Percentiles rank a stretch among this genome's conserved stretches.
Conservation (phyloP, 306 rosid genomes). For the Morella rubra region DNA sequence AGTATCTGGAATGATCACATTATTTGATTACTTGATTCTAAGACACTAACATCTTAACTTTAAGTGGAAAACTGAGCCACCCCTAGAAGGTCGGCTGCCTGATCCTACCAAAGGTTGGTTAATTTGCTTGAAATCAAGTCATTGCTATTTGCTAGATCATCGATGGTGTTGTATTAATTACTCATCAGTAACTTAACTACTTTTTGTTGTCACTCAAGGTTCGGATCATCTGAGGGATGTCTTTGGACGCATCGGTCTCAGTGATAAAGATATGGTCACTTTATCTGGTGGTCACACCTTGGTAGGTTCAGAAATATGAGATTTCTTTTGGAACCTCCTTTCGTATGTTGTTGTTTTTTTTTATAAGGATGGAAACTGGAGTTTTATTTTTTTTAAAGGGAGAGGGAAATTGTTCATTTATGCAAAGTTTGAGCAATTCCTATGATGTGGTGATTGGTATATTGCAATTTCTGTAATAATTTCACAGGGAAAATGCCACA, state of each 20-base stretch:
- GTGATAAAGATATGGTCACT: constrained; percentile 62
- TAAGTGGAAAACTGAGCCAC: constrained; percentile 56
- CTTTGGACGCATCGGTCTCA: constrained; percentile 63
- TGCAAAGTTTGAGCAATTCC: background rate
- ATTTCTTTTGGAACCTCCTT: background rate
- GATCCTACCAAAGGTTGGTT: constrained; percentile 50
- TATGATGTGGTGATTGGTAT: too few relatives aligned
- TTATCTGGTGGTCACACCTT: constrained; percentile 71
- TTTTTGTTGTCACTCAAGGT: constrained; percentile 27
- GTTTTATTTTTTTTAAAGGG: too few relatives aligned
- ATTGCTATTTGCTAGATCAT: too few relatives aligned
- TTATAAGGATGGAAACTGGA: background rate
- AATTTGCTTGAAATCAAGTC: background rate
- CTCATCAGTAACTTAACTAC: background rate
- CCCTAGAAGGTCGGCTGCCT: constrained; percentile 73
- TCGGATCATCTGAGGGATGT: constrained; percentile 65
- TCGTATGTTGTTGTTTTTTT: background rate
- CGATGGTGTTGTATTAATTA: background rate
- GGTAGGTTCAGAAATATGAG: constrained; percentile 34
- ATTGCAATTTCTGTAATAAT: background rate
- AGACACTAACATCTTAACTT: background rate
- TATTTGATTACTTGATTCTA: background rate
- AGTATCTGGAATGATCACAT: too few relatives aligned
- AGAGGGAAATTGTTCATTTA: too few relatives aligned
- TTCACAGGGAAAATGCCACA: constrained; percentile 58